Conservation (phyloP, 305 asterid genomes). For the Fraxinus albicans region DNA sequence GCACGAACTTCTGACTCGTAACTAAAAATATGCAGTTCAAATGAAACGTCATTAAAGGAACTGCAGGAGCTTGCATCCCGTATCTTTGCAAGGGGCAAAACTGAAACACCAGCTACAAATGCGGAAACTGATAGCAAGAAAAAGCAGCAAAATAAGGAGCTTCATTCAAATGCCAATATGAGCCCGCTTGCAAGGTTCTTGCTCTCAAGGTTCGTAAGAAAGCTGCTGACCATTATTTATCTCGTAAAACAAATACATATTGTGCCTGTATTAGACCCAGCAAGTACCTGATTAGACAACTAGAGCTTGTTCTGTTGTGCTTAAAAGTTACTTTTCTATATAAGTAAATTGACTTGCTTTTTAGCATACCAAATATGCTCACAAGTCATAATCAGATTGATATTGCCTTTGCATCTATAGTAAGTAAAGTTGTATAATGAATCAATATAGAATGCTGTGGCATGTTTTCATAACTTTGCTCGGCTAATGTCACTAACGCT, state of each 20-base stretch:
- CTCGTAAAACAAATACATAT: not conserved
- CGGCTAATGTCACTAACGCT: not conserved
- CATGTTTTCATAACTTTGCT: not conserved
- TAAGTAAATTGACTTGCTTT: not conserved
- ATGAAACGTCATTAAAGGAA: conserved; percentile 72
- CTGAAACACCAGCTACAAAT: conserved; percentile 49
- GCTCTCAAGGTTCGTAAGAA: conserved; percentile 78
- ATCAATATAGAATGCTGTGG: not conserved
- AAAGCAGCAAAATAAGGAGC: conserved; percentile 70
- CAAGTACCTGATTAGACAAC: not conserved
- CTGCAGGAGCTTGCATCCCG: conserved; percentile 78
- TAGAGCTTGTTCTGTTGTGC: not conserved
- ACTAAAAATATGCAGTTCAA: conserved; percentile 57
- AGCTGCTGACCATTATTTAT: not conserved
- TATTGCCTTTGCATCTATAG: not conserved
- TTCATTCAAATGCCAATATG: conserved; percentile 71
- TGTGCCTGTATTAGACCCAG: not conserved
- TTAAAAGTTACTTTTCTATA: not conserved
- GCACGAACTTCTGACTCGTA: conserved; percentile 24
- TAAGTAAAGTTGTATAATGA: not conserved
- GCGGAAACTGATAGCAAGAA: conserved; percentile 68
- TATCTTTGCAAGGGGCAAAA: conserved; percentile 58
- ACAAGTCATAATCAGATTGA: not conserved
- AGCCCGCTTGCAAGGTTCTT: conserved; percentile 95
- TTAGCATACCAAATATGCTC: not conserved